Conservation (phyloP, 768 basidiomycete genomes). For the Leccinum incarnatum region DNA sequence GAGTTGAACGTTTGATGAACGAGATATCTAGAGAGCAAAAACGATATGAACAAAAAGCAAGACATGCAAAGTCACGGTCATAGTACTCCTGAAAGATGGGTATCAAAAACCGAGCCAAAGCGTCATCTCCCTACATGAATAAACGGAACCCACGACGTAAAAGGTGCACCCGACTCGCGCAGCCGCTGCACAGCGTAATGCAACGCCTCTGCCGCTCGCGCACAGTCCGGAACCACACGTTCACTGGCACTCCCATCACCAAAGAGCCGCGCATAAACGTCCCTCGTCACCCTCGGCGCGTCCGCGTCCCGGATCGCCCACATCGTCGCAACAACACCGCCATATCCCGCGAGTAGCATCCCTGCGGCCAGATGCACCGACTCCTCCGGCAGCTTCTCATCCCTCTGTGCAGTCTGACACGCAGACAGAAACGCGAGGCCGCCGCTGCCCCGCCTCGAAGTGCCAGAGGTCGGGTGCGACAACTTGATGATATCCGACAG, state of each 20-base stretch:
- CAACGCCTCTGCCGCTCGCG: neutral
- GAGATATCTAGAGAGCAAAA: neutral
- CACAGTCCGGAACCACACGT: neutral
- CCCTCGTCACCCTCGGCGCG: neutral
- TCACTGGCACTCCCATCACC: neutral
- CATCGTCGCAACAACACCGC: neutral
- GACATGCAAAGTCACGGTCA: neutral
- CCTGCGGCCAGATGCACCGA: neutral
- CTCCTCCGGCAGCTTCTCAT: neutral
- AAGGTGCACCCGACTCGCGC: neutral
- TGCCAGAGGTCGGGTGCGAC: neutral
- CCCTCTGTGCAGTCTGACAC: neutral
- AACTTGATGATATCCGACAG: neutral
- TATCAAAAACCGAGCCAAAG: neutral
- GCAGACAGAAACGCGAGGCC: neutral
- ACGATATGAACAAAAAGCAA: neutral
- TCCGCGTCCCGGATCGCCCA: neutral
- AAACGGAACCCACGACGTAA: neutral
- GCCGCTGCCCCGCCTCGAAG: neutral
- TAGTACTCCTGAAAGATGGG: too few relatives aligned
- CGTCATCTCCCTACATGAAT: neutral
- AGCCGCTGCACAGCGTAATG: neutral
- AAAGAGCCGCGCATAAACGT: neutral
- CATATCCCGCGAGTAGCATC: neutral
- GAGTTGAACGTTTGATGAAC: too few relatives aligned